phyloP scores from a whole-genome alignment of 2,329 filamentous ascomycete species.

The Ceratocystis eucalypticola region DNA sequence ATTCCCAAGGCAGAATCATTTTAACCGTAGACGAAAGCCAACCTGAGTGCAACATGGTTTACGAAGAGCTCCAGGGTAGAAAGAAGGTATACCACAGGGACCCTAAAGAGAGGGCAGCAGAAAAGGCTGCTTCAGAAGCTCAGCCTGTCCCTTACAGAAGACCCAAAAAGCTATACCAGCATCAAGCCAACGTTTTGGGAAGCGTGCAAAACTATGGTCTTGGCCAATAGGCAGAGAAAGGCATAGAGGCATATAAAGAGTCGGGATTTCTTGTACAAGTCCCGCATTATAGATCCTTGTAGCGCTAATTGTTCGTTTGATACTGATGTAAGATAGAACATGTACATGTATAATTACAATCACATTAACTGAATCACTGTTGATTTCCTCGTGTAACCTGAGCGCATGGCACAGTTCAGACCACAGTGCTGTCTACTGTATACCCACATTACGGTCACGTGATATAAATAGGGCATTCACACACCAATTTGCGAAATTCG shows the following conservation, averaged over 20 bases:
- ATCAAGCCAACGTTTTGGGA: conserved; percentile 23
- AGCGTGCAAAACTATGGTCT: conserved; percentile 31
- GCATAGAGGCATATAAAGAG: neutral
- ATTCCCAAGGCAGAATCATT: conserved; percentile 38
- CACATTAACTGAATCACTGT: neutral
- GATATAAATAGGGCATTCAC: conserved; percentile 10
- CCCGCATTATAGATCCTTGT: neutral
- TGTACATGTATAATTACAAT: conserved; percentile 18
- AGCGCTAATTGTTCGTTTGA: neutral
- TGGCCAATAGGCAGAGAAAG: conserved; percentile 17
- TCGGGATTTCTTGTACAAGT: neutral
- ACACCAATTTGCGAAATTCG: conserved; percentile 1
- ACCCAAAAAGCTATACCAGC: neutral
- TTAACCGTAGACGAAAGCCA: conserved; percentile 32
- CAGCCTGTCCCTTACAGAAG: neutral
- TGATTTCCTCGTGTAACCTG: neutral
- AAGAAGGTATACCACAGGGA: conserved; percentile 25
- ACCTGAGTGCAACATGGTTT: conserved; percentile 31
- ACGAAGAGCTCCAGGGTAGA: conserved; percentile 33
- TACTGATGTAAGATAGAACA: conserved; percentile 18
- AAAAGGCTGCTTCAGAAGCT: conserved; percentile 25
- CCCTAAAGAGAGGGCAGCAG: conserved; percentile 23
- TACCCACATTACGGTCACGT: conserved; percentile 2
- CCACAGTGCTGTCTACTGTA: neutral
- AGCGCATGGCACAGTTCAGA: neutral